Conservation (phyloP, 345 rosid species). For the Citrus australasica region DNA sequence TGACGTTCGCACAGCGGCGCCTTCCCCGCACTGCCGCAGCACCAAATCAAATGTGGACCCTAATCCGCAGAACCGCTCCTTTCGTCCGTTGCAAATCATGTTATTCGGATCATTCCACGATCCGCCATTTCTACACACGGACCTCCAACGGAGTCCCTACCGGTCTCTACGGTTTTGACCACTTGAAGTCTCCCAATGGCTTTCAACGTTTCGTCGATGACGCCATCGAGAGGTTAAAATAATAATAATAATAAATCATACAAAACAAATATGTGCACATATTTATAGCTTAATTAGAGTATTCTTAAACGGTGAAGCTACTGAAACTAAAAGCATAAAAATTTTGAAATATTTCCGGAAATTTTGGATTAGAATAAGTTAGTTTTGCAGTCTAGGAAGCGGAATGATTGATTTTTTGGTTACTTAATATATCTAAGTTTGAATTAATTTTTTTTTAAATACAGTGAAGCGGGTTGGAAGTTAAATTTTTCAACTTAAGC, state of each 20-base stretch:
- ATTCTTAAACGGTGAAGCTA: not conserved
- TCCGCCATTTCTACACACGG: conserved; percentile 35
- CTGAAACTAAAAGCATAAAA: not conserved
- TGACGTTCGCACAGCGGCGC: not conserved
- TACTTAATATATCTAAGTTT: no score
- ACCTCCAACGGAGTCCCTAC: conserved; percentile 37
- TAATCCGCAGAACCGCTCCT: conserved; percentile 23
- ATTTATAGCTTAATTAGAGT: not conserved
- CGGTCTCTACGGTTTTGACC: conserved; percentile 83
- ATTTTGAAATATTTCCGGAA: not conserved
- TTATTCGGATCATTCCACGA: conserved; percentile 15
- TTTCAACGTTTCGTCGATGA: conserved; percentile 84
- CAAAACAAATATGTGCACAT: not conserved
- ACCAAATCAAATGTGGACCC: conserved; percentile 34
- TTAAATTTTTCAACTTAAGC: no score
- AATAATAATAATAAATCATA: not conserved
- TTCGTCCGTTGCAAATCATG: conserved; percentile 9
- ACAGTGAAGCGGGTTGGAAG: not conserved
- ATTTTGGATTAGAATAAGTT: not conserved
- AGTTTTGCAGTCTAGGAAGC: not conserved
- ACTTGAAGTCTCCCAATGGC: conserved; percentile 73
- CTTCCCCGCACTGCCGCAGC: not conserved
- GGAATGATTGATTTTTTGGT: not conserved
- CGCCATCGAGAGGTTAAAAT: conserved; percentile 62
- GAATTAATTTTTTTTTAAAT: no score